These are phyloP conservation scores for Penicillium sp. DNA, from an alignment of 2,329 filamentous ascomycete genomes.

Conservation along the genomic window DNA sequence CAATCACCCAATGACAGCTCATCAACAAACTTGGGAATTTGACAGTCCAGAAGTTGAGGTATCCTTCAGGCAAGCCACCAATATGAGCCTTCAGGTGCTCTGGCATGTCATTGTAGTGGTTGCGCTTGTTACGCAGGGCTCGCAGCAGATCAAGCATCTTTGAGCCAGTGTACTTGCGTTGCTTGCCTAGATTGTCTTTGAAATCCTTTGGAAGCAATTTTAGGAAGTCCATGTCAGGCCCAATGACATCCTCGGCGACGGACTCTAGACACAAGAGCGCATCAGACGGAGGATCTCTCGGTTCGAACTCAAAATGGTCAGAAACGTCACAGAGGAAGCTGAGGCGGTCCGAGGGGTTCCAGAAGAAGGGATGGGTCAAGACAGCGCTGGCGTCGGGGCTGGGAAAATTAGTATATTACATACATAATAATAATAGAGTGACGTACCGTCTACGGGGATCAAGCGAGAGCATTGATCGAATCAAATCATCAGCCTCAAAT, in stretches of 20 bases:
- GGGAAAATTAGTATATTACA: constrained; percentile 20
- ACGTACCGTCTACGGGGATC: constrained; percentile 64
- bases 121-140: constrained; percentile 92
- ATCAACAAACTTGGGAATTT: constrained; percentile 80
- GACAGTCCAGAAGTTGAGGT: constrained; percentile 80
- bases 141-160: constrained; percentile 84
- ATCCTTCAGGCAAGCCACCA: constrained; percentile 77
- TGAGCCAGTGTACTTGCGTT: constrained; percentile 89
- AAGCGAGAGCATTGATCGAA: constrained; percentile 76
- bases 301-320: constrained; percentile 94
- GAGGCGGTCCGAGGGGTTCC: constrained; percentile 85
- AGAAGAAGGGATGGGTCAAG: constrained; percentile 96
- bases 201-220: constrained; percentile 77
- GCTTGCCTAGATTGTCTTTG: constrained; percentile 87
- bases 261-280: constrained; percentile 65
- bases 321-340: constrained; percentile 95
- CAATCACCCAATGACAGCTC: constrained; percentile 76
- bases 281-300: constrained; percentile 76
- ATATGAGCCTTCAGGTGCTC: constrained; percentile 75
- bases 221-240: constrained; percentile 75
- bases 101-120: constrained; percentile 97
- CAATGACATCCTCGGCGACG: constrained; percentile 49
- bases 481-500: constrained; percentile 84
- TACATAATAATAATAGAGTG: background rate
- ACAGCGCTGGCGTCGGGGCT: constrained; percentile 76